Percentiles rank a stretch among this genome's conserved stretches.
Conservation (phyloP, 139 green algal genomes). For the Raphidocelis subcapitata region DNA sequence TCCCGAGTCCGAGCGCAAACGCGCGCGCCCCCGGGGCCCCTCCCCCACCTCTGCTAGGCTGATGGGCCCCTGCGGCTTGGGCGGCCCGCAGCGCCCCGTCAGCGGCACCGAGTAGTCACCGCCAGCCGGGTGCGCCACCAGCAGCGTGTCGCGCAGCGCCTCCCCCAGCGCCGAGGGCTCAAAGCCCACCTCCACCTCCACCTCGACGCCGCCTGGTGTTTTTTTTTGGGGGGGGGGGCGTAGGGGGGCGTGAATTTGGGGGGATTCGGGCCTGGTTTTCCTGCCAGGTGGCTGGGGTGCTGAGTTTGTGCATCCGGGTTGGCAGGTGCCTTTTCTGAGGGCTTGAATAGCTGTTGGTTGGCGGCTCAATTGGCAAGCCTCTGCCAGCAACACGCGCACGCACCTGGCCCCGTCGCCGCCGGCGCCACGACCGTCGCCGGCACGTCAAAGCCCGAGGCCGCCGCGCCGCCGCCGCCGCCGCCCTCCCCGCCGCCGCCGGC, state of each 20-base stretch:
- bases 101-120: slow-evolving; percentile 72
- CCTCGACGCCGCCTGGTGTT: slow-evolving; percentile 45
- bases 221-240: background rate
- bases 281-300: too few species aligned
- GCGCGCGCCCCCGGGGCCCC: too few species aligned
- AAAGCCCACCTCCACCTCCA: slow-evolving; percentile 68
- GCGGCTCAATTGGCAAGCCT: too few species aligned
- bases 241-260: too few species aligned
- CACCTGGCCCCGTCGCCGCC: slow-evolving; percentile 14
- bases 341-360: too few species aligned
- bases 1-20: too few species aligned
- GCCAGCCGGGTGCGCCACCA: slow-evolving; percentile 43
- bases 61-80: slow-evolving; percentile 76
- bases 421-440: slow-evolving; percentile 27
- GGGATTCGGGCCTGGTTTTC: too few species aligned
- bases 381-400: too few species aligned
- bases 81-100: slow-evolving; percentile 62
- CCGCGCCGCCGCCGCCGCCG: slow-evolving; percentile 17
- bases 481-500: background rate
- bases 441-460: slow-evolving; percentile 47
- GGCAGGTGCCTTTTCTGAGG: too few species aligned
- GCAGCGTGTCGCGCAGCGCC: slow-evolving; percentile 56
- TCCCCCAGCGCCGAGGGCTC: slow-evolving; percentile 70
- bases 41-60: slow-evolving; percentile 41
- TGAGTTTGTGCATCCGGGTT: too few species aligned